Base-by-base conservation (phyloP, 305 asterid genomes). In the Withania somnifera region DNA sequence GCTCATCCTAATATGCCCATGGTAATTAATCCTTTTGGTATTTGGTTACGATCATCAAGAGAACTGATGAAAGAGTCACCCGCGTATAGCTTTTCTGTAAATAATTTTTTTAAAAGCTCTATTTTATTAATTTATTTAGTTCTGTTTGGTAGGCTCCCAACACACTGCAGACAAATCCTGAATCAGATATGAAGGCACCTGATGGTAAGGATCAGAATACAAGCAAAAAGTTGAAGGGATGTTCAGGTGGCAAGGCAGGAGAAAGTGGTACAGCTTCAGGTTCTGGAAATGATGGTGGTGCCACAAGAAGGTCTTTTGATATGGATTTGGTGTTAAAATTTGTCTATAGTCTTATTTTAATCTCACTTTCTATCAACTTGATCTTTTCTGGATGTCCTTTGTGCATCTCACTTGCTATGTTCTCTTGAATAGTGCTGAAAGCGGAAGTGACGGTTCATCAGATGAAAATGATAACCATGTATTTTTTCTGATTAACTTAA, bases 381-480 rank as follows among this genome's bases (percentile, higher is more conserved):
- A 15, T 75, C 30, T 50, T 15, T 51, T 75, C 17, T 51, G 80
- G 19, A 24, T 28, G 28, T 51, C n/a, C 2, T 28, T 67, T 75
- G 11, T 75, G 19, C 11, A 28, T 17, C 80, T 75, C 28, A 75
- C 80, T 51, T 75, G 10, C 19, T 28, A 57, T 88, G 57, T 86
- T 83, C 86, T 86, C 82, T 77, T 86, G 84, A 71, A 80, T 89
- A 95, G 98, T 86, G 97, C 89, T 85, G 98, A 93, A 76, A 97
- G 98, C 54, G 98, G 97, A 84, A 93, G 97, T 85, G 98, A 90
- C 77, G 97, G 95, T 86, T 95, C 97, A 28, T 90, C 98, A 22
- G 97, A 91, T 82, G 98, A 97, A 83, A 87, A 97, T 77, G 89
- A 89, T 88, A 83, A 88, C 78, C 91, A 89, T 89, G 97, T 92